phyloP scores from a whole-genome alignment of 2,329 filamentous ascomycete genomes.

The Alternaria burnsii region DNA sequence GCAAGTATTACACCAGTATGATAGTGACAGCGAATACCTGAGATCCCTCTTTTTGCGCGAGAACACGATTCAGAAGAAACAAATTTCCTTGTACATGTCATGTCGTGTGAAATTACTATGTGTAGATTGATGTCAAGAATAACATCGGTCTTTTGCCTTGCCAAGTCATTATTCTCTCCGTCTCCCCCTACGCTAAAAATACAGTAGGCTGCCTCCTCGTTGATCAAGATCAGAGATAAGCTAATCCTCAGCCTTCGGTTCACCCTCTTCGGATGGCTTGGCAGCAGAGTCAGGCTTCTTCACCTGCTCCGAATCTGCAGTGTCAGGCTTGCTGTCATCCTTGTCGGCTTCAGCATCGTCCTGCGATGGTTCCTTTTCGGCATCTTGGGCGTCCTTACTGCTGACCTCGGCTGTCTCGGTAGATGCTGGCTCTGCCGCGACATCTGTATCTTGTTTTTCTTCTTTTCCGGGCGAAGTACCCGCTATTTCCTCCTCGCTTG shows the following conservation, averaged over 20 bases:
- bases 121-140: constrained; percentile 3
- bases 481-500: constrained; percentile 23
- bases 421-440: constrained; percentile 10
- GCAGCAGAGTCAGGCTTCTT: constrained; percentile 21
- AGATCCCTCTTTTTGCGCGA: background rate
- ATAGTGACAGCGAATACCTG: background rate
- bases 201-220: background rate
- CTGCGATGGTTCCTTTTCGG: constrained; percentile 8
- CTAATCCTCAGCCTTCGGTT: constrained; percentile 15
- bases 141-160: background rate
- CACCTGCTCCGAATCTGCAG: constrained; percentile 23
- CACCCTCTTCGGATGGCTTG: constrained; percentile 10
- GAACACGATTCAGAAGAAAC: background rate
- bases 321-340: constrained; percentile 5
- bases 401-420: constrained; percentile 11
- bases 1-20: no score
- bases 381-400: background rate
- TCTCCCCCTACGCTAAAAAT: constrained; percentile 9
- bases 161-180: background rate
- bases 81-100: background rate
- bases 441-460: constrained; percentile 17
- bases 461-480: constrained; percentile 20
- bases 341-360: constrained; percentile 9
- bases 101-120: background rate
- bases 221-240: constrained; percentile 4